Evolutionary conservation across 2,329 filamentous ascomycete genomes (phyloP), one percentile per base, ranked within the genome.

Genomic region (Ascochyta clinopodiicola): DNA sequence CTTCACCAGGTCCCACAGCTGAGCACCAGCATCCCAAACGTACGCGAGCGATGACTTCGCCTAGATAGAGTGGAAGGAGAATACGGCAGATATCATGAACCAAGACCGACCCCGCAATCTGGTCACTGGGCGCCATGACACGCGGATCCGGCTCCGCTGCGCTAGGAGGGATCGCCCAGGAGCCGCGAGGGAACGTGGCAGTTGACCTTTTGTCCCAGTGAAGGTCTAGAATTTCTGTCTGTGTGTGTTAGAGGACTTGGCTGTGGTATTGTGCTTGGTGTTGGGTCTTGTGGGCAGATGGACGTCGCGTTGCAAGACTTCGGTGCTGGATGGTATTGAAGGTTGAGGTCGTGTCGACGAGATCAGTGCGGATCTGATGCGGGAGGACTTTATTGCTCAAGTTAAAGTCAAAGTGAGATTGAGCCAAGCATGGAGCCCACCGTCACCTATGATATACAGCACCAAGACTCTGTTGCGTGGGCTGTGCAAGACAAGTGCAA

Each of bases 31-130:
- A 36, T 24, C 31, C 37, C 22, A 36, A 17, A 34, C 15, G 44
- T 47, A 44, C 31, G 4, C 6, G 17, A 32, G 8, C 15, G 22
- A 24, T 36, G 43, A 21, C 31, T 44, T 47, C 38, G 42, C 34
- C 51, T 44, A 32, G 44, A 32, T 19, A 24, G 19, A 32, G 9
- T 12, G 37, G 5, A 15, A 17, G 17, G 19, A 17, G 6, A 9
- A 6, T 9, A 8, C 9, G 6, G 25, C 2, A 7, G 3, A 10
- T 29, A 7, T 12, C 10, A 19, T 35, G 36, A 10, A 45, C 60
- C 55, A 58, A 64, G 55, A 36, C 31, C 22, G 44, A 59, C 62
- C 60, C 62, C 62, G 60, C 62, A 64, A 46, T 56, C 22, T 64
- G 57, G 50, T 52, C 50, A 50, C 40, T 27, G 12, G 15, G 44